phyloP scores from a whole-genome alignment of 2,329 filamentous ascomycete genomes.

The Ophiostoma tasmaniense region DNA sequence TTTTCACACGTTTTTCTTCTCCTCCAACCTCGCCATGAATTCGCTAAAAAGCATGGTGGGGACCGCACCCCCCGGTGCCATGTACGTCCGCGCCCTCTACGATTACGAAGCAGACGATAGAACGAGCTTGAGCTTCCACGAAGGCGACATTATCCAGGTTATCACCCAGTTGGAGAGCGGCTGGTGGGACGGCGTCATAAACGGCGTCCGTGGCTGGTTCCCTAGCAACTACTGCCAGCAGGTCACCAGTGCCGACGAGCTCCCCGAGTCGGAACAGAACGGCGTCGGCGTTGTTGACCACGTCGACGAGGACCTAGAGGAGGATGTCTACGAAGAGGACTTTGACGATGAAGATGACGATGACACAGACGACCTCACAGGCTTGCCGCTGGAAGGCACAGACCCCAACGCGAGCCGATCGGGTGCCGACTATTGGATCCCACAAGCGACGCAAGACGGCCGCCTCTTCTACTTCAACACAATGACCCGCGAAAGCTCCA shows the following conservation, averaged over 20 bases:
- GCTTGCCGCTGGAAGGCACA: constrained; percentile 61
- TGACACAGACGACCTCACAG: constrained; percentile 34
- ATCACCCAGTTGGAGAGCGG: constrained; percentile 96
- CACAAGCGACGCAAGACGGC: constrained; percentile 89
- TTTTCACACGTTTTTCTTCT: neutral
- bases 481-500: constrained; percentile 87
- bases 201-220: constrained; percentile 95
- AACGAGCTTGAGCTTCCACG: constrained; percentile 91
- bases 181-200: constrained; percentile 99
- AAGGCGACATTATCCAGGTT: constrained; percentile 96
- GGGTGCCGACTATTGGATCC: constrained; percentile 95
- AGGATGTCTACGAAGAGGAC: constrained; percentile 59
- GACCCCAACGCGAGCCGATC: constrained; percentile 57
- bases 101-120: constrained; percentile 97
- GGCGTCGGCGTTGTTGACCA: constrained; percentile 45
- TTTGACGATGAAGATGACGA: constrained; percentile 59
- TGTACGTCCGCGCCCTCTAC: constrained; percentile 94
- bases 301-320: constrained; percentile 55
- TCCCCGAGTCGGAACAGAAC: constrained; percentile 52
- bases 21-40: constrained; percentile 42
- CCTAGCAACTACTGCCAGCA: constrained; percentile 97
- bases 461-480: constrained; percentile 97
- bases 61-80: constrained; percentile 54
- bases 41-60: constrained; percentile 40
- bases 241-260: constrained; percentile 67